Base-by-base conservation (phyloP, 371 early-diverging fungal species). In the Rhizopus arrhizus region DNA sequence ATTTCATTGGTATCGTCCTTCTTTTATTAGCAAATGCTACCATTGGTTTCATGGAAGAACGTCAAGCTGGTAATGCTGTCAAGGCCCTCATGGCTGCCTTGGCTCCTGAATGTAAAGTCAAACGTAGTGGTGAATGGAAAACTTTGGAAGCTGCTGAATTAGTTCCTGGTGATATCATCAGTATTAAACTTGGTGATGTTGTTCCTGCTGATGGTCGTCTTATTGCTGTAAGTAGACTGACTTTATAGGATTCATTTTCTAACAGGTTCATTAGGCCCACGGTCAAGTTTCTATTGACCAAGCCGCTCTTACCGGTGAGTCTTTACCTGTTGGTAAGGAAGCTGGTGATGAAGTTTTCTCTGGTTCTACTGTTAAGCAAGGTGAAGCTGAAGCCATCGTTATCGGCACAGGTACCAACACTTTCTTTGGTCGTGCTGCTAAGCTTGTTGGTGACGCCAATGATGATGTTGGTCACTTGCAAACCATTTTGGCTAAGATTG, bases 391-490 rank as follows among this genome's bases (percentile, higher is more conserved):
- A 66, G 95, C 93, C 40, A 80, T 95, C 22, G 93, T 95, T 49
- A 91, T 92, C 48, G 85, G 84, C 59, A 95, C 94, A 43, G 95
- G 95, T 47, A 61, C 83, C 62, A 86, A 88, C 73, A 96, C 96
- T 33, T 93, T 91, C 78, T 91, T 96, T 65, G 96, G 96, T 57
- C 89, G 88, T 66, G 94, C 95, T 57, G 93, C 22, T 22, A 22
- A 22, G 22, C 22, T 22, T 22, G 22, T 22, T 22, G 22, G 22
- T 22, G 22, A 22, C 92, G 86, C 91, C 61, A 85, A 85, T 62
- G 89, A 90, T 53, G 93, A 93, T 73, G 87, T 89, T 66, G 91
- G 94, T 13, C 96, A 94, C 56, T 86, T 96, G 78, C 94, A 96
- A 74, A 82, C 85, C 54, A 89, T 90, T 56, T 78, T 96, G 53